Evolutionary conservation across 192 early-diverging fungal genomes (phyloP), one percentile per base, ranked within the genome.

Genomic region (Coemansia sp.): DNA sequence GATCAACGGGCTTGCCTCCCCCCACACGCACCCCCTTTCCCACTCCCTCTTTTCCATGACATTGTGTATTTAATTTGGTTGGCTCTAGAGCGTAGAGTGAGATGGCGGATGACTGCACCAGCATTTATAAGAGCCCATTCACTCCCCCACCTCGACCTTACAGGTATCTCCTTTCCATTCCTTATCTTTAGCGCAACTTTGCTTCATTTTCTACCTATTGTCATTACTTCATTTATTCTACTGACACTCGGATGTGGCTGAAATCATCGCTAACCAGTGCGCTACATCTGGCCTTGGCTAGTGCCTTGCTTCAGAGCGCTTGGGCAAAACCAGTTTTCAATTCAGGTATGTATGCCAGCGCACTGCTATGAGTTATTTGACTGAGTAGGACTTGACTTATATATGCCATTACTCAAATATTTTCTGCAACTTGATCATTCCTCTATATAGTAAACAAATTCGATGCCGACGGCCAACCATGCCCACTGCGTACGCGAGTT

Each of bases 381-480:
- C 33, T 0, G 19, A 31, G 7, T 33, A 40, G 36, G 13, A 6
- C 36, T 39, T 60, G 45, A 48, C n/a, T 21, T 21, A 19, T 19
- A 4, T 19, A 48, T 19, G 21, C n/a, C 45, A 19, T 45, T 45
- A 5, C 45, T 48, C 45, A 48, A 48, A 19, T 19, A 6, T 37
- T 39, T 40, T 24, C 34, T 39, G 8, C 40, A 9, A 4, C 24
- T 9, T 33, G 4, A 17, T 16, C 14, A 35, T n/a, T 33, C 13
- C 6, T 45, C 5, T 14, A 53, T 64, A 19, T 78, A 88, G 87
- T 86, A 31, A 88, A 88, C 66, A 72, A 77, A 51, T 72, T 82
- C 45, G 71, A 84, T 29, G 51, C 45, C 27, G 33, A 85, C 27
- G 87, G 87, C 6, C 63, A 69, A 6, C 40, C 51, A 27, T 88